phyloP scores from a whole-genome alignment of 495 filamentous ascomycete species.

The Hypoxylon crocopeplum region DNA sequence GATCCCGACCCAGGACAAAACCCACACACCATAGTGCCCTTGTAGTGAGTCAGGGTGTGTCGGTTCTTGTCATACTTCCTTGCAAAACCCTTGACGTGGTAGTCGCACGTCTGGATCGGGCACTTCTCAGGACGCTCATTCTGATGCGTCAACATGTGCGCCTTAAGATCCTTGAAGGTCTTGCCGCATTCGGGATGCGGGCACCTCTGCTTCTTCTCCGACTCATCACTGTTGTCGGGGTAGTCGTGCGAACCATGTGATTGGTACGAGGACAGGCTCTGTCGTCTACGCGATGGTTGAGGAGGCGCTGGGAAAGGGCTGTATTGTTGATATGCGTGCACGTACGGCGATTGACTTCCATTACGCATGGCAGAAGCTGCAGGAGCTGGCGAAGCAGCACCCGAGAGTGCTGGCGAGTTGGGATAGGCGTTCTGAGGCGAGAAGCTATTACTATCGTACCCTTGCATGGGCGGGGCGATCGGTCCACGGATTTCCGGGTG shows the following conservation, averaged over 20 bases:
- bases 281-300: constrained; percentile 29
- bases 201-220: constrained; percentile 61
- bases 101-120: constrained; percentile 92
- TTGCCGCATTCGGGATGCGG: constrained; percentile 85
- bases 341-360: constrained; percentile 55
- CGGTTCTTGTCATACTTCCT: constrained; percentile 98
- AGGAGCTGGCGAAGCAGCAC: constrained; percentile 51
- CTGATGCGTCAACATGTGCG: constrained; percentile 96
- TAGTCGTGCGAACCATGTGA: constrained; percentile 46
- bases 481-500: constrained; percentile 54
- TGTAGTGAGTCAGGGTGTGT: constrained; percentile 98
- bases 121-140: constrained; percentile 95
- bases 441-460: constrained; percentile 48
- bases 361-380: constrained; percentile 46
- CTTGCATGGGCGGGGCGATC: constrained; percentile 51
- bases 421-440: constrained; percentile 52
- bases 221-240: constrained; percentile 42
- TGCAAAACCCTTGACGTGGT: constrained; percentile 94
- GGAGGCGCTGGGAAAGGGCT: constrained; percentile 34
- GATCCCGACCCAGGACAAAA: constrained; percentile 95
- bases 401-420: constrained; percentile 53
- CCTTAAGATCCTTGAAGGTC: constrained; percentile 92
- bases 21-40: constrained; percentile 98
- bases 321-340: constrained; percentile 44
- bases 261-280: constrained; percentile 50